These are phyloP conservation scores for Rhodotorula kratochvilovae DNA, from an alignment of 768 basidiomycete genomes.

Conservation along the genomic window DNA sequence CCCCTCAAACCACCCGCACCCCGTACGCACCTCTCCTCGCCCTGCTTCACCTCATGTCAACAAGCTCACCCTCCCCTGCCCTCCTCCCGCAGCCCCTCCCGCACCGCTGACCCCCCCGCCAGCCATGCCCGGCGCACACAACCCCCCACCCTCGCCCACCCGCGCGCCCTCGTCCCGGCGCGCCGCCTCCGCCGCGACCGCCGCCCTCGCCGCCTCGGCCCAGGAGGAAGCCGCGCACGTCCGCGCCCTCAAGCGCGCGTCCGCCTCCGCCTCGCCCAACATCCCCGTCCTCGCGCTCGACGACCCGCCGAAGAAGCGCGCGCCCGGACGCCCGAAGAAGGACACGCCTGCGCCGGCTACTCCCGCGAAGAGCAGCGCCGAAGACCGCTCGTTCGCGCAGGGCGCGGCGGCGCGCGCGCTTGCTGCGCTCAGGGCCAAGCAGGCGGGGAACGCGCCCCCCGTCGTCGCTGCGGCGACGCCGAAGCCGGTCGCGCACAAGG, in stretches of 20 bases:
- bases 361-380: background rate
- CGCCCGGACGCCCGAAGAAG: background rate
- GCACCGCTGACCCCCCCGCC: fast-evolving
- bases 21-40: background rate
- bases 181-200: background rate
- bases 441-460: background rate
- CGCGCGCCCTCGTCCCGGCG: background rate
- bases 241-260: background rate
- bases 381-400: background rate
- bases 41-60: background rate
- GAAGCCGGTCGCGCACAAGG: background rate
- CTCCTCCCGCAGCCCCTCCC: background rate
- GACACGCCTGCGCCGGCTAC: background rate
- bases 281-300: too few species aligned
- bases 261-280: too few species aligned
- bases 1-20: background rate
- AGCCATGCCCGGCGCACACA: background rate
- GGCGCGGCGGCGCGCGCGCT: background rate
- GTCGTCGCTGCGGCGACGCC: background rate
- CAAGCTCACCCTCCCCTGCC: background rate
- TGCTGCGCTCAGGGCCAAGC: background rate
- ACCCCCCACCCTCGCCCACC: background rate
- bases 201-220: background rate
- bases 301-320: background rate
- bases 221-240: background rate